Percentiles rank a stretch among this genome's conserved stretches.
Conservation (phyloP, 768 basidiomycete genomes). For the Suillus luteus region DNA sequence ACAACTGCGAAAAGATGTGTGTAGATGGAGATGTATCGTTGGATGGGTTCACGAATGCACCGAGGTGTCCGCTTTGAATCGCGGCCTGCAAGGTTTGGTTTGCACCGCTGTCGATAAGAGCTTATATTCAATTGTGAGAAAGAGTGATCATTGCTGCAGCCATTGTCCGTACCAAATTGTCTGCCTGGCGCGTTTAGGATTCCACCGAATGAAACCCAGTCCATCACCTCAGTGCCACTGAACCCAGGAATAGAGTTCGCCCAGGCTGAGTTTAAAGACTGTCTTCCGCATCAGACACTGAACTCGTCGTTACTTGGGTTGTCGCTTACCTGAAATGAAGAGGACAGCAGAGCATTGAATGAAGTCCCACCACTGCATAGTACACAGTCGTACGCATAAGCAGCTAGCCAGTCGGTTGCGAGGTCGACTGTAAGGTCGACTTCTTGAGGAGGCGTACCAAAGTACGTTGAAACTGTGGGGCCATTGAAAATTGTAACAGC, state of each 20-base stretch:
- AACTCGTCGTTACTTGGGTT: neutral
- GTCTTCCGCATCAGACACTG: neutral
- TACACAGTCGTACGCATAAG: slow-evolving; percentile 27
- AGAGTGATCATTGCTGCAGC: slow-evolving; percentile 1
- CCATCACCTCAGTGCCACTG: slow-evolving; percentile 21
- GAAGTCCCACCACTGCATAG: slow-evolving; percentile 25
- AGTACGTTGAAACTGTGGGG: slow-evolving; percentile 20
- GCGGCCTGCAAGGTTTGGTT: neutral
- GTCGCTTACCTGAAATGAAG: slow-evolving; percentile 26
- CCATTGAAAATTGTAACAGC: slow-evolving; percentile 7
- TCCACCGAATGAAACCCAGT: slow-evolving; percentile 27
- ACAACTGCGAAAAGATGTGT: slow-evolving; percentile 23
- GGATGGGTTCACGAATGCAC: slow-evolving; percentile 28
- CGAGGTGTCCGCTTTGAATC: slow-evolving; percentile 27
- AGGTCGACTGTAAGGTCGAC: slow-evolving; percentile 28
- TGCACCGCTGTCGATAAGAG: slow-evolving; percentile 28
- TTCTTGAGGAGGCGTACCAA: slow-evolving; percentile 32
- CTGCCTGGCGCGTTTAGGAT: slow-evolving; percentile 19
- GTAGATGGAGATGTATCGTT: slow-evolving; percentile 15
- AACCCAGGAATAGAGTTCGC: slow-evolving; percentile 19
- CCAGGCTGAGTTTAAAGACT: slow-evolving; percentile 26
- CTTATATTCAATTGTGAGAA: slow-evolving; percentile 10
- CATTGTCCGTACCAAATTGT: slow-evolving; percentile 18
- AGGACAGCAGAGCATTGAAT: slow-evolving; percentile 27
- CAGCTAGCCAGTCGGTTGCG: slow-evolving; percentile 15